Evolutionary conservation across 208 protist species (phyloP).

Genomic region (Trypanosoma conorhini): DNA sequence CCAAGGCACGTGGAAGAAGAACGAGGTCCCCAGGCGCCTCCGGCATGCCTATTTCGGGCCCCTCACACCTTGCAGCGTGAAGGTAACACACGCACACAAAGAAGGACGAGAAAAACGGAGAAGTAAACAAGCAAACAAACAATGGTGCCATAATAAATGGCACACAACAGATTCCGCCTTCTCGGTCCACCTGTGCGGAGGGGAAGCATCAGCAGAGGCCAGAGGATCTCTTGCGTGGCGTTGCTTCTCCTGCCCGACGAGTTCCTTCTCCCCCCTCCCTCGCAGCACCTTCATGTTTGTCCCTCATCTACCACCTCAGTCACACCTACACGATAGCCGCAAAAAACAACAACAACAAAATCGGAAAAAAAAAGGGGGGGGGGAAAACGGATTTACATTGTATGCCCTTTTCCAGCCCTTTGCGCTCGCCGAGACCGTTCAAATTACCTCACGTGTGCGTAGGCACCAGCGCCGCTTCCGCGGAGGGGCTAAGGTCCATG

Average conservation of each 20-base stretch:
- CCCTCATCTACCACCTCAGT: not conserved
- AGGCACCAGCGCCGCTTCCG: slow-evolving; percentile 55
- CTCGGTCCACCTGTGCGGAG: not conserved
- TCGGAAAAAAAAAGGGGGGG: not conserved
- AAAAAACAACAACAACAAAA: not conserved
- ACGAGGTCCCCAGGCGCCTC: not conserved
- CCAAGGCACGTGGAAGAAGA: slow-evolving; percentile 12
- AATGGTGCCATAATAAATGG: too few relatives aligned
- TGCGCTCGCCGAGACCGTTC: not conserved
- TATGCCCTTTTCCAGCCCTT: not conserved
- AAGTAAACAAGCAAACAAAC: not conserved
- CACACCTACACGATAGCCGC: not conserved
- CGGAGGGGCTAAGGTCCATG: slow-evolving; percentile 61
- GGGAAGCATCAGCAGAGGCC: not conserved
- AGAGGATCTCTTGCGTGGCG: not conserved
- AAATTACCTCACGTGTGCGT: slow-evolving; percentile 54
- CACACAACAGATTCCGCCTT: not conserved
- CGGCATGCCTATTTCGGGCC: not conserved
- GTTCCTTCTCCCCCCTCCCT: not conserved
- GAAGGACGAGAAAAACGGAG: slow-evolving; percentile 19
- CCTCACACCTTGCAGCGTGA: not conserved
- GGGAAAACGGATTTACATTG: not conserved
- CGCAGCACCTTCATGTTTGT: not conserved
- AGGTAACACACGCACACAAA: not conserved
- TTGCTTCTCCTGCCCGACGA: not conserved